These are phyloP conservation scores for Ophiosphaerella herpotricha DNA, from an alignment of 2,329 filamentous ascomycete genomes.

Conservation along the genomic window DNA sequence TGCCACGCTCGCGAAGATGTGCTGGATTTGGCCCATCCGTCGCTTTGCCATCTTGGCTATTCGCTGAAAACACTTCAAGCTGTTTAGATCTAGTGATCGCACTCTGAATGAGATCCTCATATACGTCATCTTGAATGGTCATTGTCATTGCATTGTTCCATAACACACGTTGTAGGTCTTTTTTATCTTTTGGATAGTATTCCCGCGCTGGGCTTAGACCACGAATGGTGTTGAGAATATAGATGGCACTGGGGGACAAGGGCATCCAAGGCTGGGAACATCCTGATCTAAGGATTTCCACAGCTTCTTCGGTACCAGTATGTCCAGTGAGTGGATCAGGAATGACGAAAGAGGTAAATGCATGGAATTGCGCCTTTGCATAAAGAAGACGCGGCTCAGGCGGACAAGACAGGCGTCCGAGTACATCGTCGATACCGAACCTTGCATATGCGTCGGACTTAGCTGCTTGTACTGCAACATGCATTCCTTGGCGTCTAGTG, in stretches of 20 bases:
- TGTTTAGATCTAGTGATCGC: too few relatives aligned
- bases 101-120: too few relatives aligned
- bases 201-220: background rate
- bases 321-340: slow-evolving; percentile 62
- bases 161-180: slow-evolving; percentile 34
- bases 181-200: slow-evolving; percentile 34
- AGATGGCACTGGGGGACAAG: slow-evolving; percentile 7
- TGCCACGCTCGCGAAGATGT: too few relatives aligned
- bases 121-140: too few relatives aligned
- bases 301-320: slow-evolving; percentile 58
- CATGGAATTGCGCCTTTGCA: slow-evolving; percentile 63
- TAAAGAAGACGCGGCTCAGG: slow-evolving; percentile 61
- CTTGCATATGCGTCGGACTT: slow-evolving; percentile 49
- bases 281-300: slow-evolving; percentile 56
- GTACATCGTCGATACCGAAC: slow-evolving; percentile 59
- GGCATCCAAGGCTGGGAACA: slow-evolving; percentile 49
- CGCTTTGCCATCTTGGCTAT: too few relatives aligned
- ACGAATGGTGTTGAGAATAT: too few relatives aligned
- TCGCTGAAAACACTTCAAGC: too few relatives aligned
- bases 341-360: slow-evolving; percentile 62
- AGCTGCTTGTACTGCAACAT: slow-evolving; percentile 49
- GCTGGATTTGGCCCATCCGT: too few relatives aligned
- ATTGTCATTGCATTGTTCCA: too few relatives aligned
- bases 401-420: slow-evolving; percentile 63
- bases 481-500: slow-evolving; percentile 37